These are phyloP conservation scores for Colletotrichum sp. DNA, from an alignment of 2,329 filamentous ascomycete species.

Conservation along the genomic window DNA sequence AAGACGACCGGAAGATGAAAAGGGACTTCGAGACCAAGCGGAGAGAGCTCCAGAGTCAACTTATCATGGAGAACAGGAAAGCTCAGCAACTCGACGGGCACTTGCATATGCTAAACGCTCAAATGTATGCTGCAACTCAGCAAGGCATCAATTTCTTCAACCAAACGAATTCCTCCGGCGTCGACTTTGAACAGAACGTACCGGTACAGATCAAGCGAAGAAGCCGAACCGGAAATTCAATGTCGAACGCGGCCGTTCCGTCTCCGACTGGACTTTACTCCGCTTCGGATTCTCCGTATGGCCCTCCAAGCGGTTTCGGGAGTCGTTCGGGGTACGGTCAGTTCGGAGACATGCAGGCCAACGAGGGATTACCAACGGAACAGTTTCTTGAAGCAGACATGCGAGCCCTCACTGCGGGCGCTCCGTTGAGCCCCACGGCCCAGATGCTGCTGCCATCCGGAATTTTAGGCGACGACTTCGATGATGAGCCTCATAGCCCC, in stretches of 20 bases:
- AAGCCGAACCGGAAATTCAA: constrained; percentile 53
- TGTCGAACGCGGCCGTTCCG: constrained; percentile 45
- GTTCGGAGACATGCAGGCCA: constrained; percentile 54
- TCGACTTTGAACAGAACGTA: constrained; percentile 52
- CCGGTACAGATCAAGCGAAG: constrained; percentile 50
- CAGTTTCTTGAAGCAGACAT: constrained; percentile 67
- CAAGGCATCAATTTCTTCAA: constrained; percentile 49
- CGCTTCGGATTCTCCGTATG: constrained; percentile 46
- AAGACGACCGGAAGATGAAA: constrained; percentile 57
- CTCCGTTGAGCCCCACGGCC: constrained; percentile 79
- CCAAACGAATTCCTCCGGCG: constrained; percentile 46
- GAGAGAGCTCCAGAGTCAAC: constrained; percentile 55
- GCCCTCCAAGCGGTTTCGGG: constrained; percentile 59
- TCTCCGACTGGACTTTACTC: constrained; percentile 45
- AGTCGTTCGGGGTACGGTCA: constrained; percentile 55
- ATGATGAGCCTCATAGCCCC: constrained; percentile 61
- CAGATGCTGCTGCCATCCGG: constrained; percentile 74
- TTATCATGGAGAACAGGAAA: constrained; percentile 53
- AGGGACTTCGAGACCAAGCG: constrained; percentile 61
- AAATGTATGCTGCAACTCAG: constrained; percentile 49
- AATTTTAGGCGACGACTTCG: constrained; percentile 67
- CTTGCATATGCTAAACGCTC: constrained; percentile 50
- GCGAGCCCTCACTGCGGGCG: constrained; percentile 64
- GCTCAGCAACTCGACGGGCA: constrained; percentile 53
- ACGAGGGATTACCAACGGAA: constrained; percentile 30